Evolutionary conservation across 768 basidiomycete species (phyloP), one percentile per base, ranked within the genome.

Genomic region (Xerocomellus chrysenteron): DNA sequence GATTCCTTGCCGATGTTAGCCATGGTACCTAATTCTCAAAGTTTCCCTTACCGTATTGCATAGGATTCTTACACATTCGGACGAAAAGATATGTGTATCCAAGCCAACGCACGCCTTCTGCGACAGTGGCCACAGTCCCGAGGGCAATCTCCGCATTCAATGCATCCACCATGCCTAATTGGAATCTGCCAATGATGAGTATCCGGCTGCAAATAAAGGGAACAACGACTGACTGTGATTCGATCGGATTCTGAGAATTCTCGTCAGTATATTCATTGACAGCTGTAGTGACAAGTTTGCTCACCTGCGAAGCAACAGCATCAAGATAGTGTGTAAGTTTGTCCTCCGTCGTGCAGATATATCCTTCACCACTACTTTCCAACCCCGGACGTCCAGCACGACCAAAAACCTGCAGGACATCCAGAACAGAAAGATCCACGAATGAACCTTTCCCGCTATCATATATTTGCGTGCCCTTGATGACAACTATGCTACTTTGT

Each of bases 401-500:
- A 61, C 97, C 97, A 65, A 99, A 98, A 21, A 99, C 92, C 77
- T 99, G 95, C 4, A 99, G 75, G 3, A 99, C 97, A 71, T 99
- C 97, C 47, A 99, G 78, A 13, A 98, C 86, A 3, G 95, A 91
- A 19, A 99, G 79, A 68, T 99, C 94, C 41, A 91, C 86, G 65
- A 98, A 97, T 24, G 87, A 78, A 60, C 97, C 95, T 68, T 88
- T 90, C 5, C 85, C 80, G 56, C 90, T 91, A 67, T 99, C 92
- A 68, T 98, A 99, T 2, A 99, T 80, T 65, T 98, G 92, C 1
- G 97, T 99, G 10, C 97, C 97, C 73, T 99, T 99, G 76, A 97
- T 98, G 60, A 97, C 74, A 52, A 97, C 95, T 92, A 52, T 50
- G 35, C 28, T 52, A 16, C 39, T 59, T 53, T 60, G 47, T 59